Percentiles rank a stretch among this genome's conserved stretches.
These are phyloP conservation scores for Colletotrichum cereale DNA, from an alignment of 2,329 filamentous ascomycete genomes.

Conservation along the genomic window DNA sequence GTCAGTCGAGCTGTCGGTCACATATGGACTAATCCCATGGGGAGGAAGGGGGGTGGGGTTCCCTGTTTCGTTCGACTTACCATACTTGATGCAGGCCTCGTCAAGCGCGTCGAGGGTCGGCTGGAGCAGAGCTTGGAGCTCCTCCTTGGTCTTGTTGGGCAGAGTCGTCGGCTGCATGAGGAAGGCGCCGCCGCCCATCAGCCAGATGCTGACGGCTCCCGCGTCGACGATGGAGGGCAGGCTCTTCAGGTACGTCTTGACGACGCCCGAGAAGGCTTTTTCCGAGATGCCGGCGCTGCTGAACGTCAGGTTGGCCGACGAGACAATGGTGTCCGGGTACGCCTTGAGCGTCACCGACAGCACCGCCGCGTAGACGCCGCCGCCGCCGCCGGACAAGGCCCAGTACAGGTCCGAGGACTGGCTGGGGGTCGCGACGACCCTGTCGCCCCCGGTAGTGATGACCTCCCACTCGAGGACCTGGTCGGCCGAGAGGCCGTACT, in stretches of 20 bases:
- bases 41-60: no score
- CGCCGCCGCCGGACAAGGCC: slow-evolving; percentile 66
- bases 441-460: slow-evolving; percentile 58
- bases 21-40: no score
- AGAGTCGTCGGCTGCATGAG: slow-evolving; percentile 51
- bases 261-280: slow-evolving; percentile 43
- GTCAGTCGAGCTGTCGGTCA: neutral
- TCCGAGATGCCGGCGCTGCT: slow-evolving; percentile 41
- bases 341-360: slow-evolving; percentile 58
- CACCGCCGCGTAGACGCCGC: slow-evolving; percentile 65
- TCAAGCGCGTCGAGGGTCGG: slow-evolving; percentile 53
- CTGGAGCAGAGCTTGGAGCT: slow-evolving; percentile 55
- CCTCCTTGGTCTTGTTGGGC: slow-evolving; percentile 55
- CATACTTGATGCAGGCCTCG: slow-evolving; percentile 44
- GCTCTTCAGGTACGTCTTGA: slow-evolving; percentile 22
- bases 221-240: slow-evolving; percentile 34
- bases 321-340: slow-evolving; percentile 50
- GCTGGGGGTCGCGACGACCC: slow-evolving; percentile 55
- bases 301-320: slow-evolving; percentile 60
- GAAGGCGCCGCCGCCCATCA: slow-evolving; percentile 19
- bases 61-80: slow-evolving; percentile 18
- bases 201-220: slow-evolving; percentile 36
- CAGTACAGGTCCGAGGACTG: slow-evolving; percentile 66
- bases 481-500: slow-evolving; percentile 65
- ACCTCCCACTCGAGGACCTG: slow-evolving; percentile 64